Evolutionary conservation across 2,329 filamentous ascomycete species (phyloP), one percentile per base, ranked within the genome.

Genomic region (Colletotrichum nymphaeae): DNA sequence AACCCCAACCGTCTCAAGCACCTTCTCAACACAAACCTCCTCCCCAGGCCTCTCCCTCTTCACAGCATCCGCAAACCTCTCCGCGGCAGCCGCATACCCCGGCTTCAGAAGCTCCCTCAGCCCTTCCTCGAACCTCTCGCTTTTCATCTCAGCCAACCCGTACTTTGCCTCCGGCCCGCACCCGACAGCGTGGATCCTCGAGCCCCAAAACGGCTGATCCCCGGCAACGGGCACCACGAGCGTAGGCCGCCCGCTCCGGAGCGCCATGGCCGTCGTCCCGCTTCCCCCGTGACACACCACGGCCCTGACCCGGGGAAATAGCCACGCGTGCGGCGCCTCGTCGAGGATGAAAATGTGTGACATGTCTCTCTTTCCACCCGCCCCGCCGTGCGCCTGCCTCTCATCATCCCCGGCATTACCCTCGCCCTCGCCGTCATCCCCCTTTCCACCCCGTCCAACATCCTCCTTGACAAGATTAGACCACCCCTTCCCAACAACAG

Each of bases 191-290:
- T 14, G 12, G 11, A 75, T 56, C 35, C 65, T 46, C 14, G 14
- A 9, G 7, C 56, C 72, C 74, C 74, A 75, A 12, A 75, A 72
- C 26, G 66, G 62, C 73, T 73, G 70, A 62, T 73, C 73, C 3
- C 73, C 73, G 2, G 69, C 57, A 12, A 75, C 73, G n/a, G 73
- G 73, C 3, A 75, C 62, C 0, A 75, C 62, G 35, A 73, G 66
- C 28, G 66, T 64, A 9, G 73, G 73, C 37, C 53, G 14, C 9
- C 73, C 73, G 57, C 70, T 58, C 42, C 70, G 60, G 24, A 75
- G 19, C 35, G 73, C 70, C 65, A 63, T 67, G 14, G 65, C 73
- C 32, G 71, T 70, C 22, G 73, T 75, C 7, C 73, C 70, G 57
- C 35, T 55, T 9, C 73, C 66, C 19, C 73, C 73, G 42, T 75